Base-by-base conservation (phyloP, 2,329 filamentous ascomycete species). In the Gaeumannomyces sp. region DNA sequence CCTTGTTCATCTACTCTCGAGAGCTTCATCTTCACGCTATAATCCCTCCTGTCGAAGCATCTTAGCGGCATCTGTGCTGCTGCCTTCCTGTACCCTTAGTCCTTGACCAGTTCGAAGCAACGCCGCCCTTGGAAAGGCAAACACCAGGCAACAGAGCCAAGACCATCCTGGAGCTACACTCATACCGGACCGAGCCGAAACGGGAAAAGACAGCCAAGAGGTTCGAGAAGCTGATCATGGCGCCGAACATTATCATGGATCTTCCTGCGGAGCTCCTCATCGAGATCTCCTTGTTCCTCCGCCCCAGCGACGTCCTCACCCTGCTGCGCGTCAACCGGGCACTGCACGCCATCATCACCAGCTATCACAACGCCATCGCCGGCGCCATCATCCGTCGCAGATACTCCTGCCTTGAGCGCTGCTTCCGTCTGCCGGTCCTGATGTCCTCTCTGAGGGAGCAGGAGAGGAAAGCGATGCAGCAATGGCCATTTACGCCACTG, bases 211-310 rank as follows among this genome's bases (percentile, higher is more conserved):
- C 78, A 67, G 73, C 79, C 65, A 79, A 77, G 68, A 77, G 73
- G 64, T 66, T 67, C 11, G 74, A 75, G 68, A 77, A 74, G 65
- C 70, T 69, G 5, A 70, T 69, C 31, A 71, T 71, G 35, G 67
- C 69, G 61, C 70, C 73, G 38, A 72, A 68, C 25, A 73, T 76
- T 35, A 72, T 85, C 14, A 68, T 80, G 28, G 77, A 80, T 66
- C 75, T 87, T 0, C 84, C 85, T 0, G 78, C 79, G 22, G 85
- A 87, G 70, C 73, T 87, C 2, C 66, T 85, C 3, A 71, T 82
- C 33, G 75, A 79, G 53, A 78, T 85, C 22, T 66, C 86, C 1
- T 69, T 72, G n/a, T 70, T 77, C 25, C 73, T 85, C 11, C 74
- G 68, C 0, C 83, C 85, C 0, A 81, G 79, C 72, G 83, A 86